phyloP scores from a whole-genome alignment of 495 filamentous ascomycete species.

The Hyaloscypha bicolor region DNA sequence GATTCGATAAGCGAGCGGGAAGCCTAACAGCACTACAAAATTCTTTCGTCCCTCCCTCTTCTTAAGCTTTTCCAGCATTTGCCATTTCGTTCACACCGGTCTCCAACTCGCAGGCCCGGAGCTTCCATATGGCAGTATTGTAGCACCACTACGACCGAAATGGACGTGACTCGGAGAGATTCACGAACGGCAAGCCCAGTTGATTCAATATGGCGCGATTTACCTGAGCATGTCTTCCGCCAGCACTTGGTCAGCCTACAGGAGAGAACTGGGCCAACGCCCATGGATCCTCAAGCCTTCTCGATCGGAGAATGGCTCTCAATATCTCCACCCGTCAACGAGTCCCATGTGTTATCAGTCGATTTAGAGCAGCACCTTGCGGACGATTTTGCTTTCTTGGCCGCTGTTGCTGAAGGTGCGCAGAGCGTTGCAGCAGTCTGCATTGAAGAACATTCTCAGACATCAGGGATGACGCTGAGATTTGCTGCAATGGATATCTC shows the following conservation, averaged over 20 bases:
- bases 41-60: no score
- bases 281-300: constrained; percentile 13
- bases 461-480: background rate
- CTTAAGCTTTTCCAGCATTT: no score
- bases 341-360: constrained; percentile 2
- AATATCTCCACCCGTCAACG: background rate
- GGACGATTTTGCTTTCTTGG: constrained; percentile 22
- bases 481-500: constrained; percentile 18
- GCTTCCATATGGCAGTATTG: background rate
- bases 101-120: background rate
- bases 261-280: constrained; percentile 14
- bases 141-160: background rate
- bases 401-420: constrained; percentile 15
- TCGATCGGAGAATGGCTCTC: background rate
- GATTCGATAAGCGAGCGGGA: no score
- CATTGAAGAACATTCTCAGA: constrained; percentile 8
- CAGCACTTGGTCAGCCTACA: constrained; percentile 14
- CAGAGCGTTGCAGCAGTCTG: constrained; percentile 24
- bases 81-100: no score
- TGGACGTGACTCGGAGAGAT: constrained; percentile 9
- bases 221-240: constrained; percentile 14
- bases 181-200: background rate
- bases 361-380: constrained; percentile 18
- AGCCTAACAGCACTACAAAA: no score
- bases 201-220: constrained; percentile 18